Evolutionary conservation across 306 rosid species (phyloP), one percentile per base, ranked within the genome.

Genomic region (Fragaria iinumae): DNA sequence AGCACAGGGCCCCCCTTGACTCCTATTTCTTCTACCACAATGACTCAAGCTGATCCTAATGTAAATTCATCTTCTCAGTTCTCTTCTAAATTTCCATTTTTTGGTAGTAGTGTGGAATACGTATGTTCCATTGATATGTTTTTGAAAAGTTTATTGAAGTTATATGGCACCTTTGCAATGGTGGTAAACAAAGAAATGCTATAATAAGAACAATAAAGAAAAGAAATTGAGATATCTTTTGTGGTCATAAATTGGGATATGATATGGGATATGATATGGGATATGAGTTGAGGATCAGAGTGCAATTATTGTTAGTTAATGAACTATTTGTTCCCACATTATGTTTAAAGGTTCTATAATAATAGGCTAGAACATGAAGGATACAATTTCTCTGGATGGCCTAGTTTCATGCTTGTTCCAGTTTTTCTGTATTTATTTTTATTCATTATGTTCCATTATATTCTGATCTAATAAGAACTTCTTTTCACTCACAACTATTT

Each of bases 11-110:
- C 89, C 44, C 82, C 88, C 44, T 81, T 84, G 53, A 91, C 81
- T 82, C 80, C 90, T 55, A 80, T 82, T 85, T 59, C 91, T 65
- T 80, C 88, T 79, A 73, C 92, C 83, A 76, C 70, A 38, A 39
- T 80, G 12, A 25, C 85, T 53, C 97, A 86, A 71, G 81, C 44
- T 34, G 95, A 89, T 62, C 76, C 86, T 23, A 83, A 64, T 79
- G 84, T 75, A 82, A 39, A 82, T 63, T 39, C 25, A 55, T 44
- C 69, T 71, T 32, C 62, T 71, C 48, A 18, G 67, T 13, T 67
- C 20, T 67, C 21, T 53, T 56, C 78, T 80, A 59, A 59, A 29
- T 14, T 65, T 52, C 36, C 69, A 41, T 25, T 57, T 57, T 71
- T 81, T 34, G 44, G 82, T 67, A 32, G 60, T 57, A 59, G 7